Evolutionary conservation across 768 basidiomycete species (phyloP).

Genomic region (Antrodiella citrinella): DNA sequence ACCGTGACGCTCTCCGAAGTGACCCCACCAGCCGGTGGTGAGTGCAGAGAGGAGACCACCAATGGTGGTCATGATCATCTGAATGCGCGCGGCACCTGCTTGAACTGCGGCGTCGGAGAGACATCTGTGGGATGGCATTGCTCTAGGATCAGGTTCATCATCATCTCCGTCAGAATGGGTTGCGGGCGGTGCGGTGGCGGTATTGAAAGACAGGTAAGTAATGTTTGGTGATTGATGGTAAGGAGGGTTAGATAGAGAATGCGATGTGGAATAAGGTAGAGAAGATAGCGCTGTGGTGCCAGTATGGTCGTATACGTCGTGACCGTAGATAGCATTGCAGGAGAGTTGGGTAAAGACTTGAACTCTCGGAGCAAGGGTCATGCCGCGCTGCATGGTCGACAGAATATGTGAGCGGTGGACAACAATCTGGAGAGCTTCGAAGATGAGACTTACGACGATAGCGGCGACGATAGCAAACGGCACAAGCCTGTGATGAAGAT

Average conservation of each 20-base stretch:
- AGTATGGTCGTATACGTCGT: slow-evolving; percentile 32
- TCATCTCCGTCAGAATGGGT: slow-evolving; percentile 15
- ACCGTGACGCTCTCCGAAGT: slow-evolving; percentile 67
- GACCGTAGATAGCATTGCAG: slow-evolving; percentile 47
- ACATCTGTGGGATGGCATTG: slow-evolving; percentile 30
- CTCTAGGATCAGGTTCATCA: slow-evolving; percentile 31
- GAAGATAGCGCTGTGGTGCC: neutral
- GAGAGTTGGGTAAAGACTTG: slow-evolving; percentile 75
- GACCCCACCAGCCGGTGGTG: slow-evolving; percentile 85
- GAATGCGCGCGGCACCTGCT: slow-evolving; percentile 63
- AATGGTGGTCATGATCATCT: slow-evolving; percentile 66
- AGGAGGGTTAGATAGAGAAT: slow-evolving; percentile 1
- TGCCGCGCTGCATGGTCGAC: slow-evolving; percentile 65
- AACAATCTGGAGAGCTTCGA: neutral
- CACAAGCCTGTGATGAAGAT: slow-evolving; percentile 43
- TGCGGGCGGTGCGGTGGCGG: neutral
- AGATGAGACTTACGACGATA: slow-evolving; percentile 44
- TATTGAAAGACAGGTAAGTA: slow-evolving; percentile 7
- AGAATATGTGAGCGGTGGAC: neutral
- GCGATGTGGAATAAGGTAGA: slow-evolving; percentile 1
- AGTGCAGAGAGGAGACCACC: slow-evolving; percentile 77
- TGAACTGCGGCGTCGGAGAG: slow-evolving; percentile 49
- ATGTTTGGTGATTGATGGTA: neutral
- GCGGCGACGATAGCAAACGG: slow-evolving; percentile 61
- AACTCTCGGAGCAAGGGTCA: slow-evolving; percentile 72